Percentiles rank a stretch among this genome's conserved stretches.
Evolutionary conservation across 1,139 yeast genomes (phyloP).

Genomic region (Fermentozyma sake): DNA sequence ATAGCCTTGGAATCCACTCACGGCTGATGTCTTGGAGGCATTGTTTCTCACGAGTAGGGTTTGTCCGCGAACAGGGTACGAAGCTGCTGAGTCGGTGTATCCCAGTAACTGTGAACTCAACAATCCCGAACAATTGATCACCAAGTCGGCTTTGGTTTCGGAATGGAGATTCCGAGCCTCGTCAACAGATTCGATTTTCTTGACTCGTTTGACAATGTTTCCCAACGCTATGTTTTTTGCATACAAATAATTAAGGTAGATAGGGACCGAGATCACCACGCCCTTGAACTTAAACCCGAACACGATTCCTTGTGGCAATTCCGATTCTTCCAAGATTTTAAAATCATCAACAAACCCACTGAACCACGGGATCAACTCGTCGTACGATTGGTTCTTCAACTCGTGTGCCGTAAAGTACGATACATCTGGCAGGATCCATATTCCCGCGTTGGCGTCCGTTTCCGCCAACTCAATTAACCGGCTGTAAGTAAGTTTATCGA

Average conservation of each 20-base stretch:
- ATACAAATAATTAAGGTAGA: slow-evolving; percentile 44
- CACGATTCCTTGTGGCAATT: slow-evolving; percentile 27
- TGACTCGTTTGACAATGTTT: slow-evolving; percentile 27
- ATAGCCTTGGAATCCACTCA: slow-evolving; percentile 27
- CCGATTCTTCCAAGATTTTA: slow-evolving; percentile 19
- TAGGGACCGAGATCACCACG: slow-evolving; percentile 46
- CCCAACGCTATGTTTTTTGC: slow-evolving; percentile 36
- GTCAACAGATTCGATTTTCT: slow-evolving; percentile 9
- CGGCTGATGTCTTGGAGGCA: slow-evolving; percentile 22
- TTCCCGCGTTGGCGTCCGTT: slow-evolving; percentile 42
- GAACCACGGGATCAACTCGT: slow-evolving; percentile 42
- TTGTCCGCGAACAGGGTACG: slow-evolving; percentile 36
- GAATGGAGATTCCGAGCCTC: slow-evolving; percentile 12
- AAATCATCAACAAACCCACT: slow-evolving; percentile 32
- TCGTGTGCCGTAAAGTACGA: slow-evolving; percentile 23
- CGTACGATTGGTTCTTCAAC: slow-evolving; percentile 9
- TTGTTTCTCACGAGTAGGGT: slow-evolving; percentile 26
- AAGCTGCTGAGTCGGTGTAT: slow-evolving; percentile 22
- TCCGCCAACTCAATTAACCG: slow-evolving; percentile 37
- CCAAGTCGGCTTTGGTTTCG: slow-evolving; percentile 28
- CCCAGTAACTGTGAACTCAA: slow-evolving; percentile 29
- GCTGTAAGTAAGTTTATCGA: slow-evolving; percentile 38
- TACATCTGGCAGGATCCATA: slow-evolving; percentile 29
- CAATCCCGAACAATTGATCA: slow-evolving; percentile 45
- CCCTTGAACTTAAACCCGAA: slow-evolving; percentile 44